Evolutionary conservation across 108 stramenopile species (phyloP).

Genomic region (Fragilaria radians): DNA sequence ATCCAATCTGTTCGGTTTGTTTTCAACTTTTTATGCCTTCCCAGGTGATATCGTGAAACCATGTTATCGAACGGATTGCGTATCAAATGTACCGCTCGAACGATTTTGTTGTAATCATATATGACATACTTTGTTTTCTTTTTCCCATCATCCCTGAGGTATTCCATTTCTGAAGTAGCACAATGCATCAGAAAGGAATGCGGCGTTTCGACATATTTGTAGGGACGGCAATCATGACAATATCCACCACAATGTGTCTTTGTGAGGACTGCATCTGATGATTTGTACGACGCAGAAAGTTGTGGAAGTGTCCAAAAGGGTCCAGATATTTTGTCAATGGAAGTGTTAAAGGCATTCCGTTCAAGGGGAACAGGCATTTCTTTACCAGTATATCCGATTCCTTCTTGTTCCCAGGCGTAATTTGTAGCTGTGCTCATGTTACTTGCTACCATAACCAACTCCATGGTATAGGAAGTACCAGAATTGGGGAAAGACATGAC

Average conservation of each 20-base stretch:
- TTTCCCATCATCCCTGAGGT: conserved; percentile 11
- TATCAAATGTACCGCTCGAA: conserved; percentile 41
- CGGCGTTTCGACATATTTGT: conserved; percentile 31
- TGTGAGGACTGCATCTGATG: conserved; percentile 47
- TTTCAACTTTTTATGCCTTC: conserved; percentile 1
- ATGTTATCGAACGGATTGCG: conserved; percentile 62
- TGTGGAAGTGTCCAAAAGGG: no score
- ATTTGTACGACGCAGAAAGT: no score
- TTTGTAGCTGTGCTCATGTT: conserved; percentile 50
- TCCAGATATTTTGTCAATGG: no score
- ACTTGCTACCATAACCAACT: conserved; percentile 43
- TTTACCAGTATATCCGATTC: no score
- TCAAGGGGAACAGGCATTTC: no score
- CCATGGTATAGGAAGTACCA: conserved; percentile 63
- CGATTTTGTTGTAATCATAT: conserved; percentile 25
- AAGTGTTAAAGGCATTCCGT: no score
- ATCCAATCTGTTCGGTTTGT: conserved; percentile 7
- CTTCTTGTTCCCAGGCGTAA: conserved; percentile 49
- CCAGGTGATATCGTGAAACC: conserved; percentile 46
- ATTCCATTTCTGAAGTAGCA: conserved; percentile 8
- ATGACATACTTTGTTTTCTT: conserved; percentile 4
- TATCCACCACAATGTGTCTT: conserved; percentile 63
- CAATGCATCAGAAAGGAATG: conserved; percentile 12
- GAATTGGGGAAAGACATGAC: conserved; percentile 66
- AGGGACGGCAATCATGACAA: conserved; percentile 31